Conservation (phyloP, 768 basidiomycete species). For the Naganishia antarctica region DNA sequence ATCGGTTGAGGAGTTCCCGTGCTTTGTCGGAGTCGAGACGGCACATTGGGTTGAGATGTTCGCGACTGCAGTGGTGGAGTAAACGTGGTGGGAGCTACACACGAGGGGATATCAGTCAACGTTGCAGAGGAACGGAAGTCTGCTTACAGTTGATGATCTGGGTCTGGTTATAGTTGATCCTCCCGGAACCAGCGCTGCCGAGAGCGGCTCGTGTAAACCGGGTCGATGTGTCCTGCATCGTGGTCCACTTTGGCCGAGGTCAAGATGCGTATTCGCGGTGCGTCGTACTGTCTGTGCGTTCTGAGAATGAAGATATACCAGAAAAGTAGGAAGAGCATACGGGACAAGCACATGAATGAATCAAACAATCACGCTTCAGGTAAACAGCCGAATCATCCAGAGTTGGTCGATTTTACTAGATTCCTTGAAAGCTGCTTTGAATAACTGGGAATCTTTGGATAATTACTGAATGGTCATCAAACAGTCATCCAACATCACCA, state of each 20-base stretch:
- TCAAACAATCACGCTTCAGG: too few species aligned
- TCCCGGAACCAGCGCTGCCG: not conserved
- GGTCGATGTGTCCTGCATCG: slow-evolving; percentile 4
- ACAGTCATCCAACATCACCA: too few species aligned
- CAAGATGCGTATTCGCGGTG: not conserved
- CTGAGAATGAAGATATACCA: not conserved
- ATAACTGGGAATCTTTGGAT: too few species aligned
- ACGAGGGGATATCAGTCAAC: not conserved
- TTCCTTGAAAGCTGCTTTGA: too few species aligned
- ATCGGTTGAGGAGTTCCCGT: not conserved
- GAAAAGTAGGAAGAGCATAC: not conserved
- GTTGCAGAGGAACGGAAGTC: not conserved
- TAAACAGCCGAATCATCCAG: not conserved
- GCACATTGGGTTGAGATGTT: slow-evolving; percentile 16
- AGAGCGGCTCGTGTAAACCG: slow-evolving; percentile 16
- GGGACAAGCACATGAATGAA: not conserved
- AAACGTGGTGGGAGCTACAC: slow-evolving; percentile 17
- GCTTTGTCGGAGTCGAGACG: slow-evolving; percentile 24
- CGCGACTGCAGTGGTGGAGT: slow-evolving; percentile 10
- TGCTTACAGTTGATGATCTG: slow-evolving; percentile 22
- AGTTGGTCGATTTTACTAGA: not conserved
- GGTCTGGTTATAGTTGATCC: slow-evolving; percentile 24
- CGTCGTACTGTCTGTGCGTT: not conserved
- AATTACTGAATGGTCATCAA: too few species aligned
- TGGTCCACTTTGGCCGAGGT: not conserved